Conservation (phyloP, 306 rosid species). For the Alnus rubra region DNA sequence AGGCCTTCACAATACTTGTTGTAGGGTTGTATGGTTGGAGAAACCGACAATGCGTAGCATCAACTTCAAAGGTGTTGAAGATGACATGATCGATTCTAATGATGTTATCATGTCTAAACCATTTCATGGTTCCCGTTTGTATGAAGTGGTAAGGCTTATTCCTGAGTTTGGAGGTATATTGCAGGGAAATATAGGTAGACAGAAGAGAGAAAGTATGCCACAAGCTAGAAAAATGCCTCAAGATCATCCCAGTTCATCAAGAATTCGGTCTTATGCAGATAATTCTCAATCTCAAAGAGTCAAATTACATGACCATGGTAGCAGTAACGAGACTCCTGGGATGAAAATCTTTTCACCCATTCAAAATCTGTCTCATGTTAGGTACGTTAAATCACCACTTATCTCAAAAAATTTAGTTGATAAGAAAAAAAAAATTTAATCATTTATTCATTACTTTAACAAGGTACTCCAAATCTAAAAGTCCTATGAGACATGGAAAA, state of each 20-base stretch:
- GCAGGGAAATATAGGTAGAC: constrained; percentile 7
- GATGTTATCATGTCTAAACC: constrained; percentile 54
- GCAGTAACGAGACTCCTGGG: constrained; percentile 5
- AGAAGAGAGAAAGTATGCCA: not conserved
- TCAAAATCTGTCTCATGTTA: not conserved
- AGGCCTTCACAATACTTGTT: constrained; percentile 21
- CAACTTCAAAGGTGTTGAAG: constrained; percentile 12
- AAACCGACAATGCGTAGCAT: constrained; percentile 31
- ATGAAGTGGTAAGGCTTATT: constrained; percentile 52
- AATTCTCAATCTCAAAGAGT: constrained; percentile 9
- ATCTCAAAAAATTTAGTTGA: too few relatives aligned
- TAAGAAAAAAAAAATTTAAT: too few relatives aligned
- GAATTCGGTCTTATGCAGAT: not conserved
- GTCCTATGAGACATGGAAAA: not conserved
- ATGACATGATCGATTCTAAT: too few relatives aligned
- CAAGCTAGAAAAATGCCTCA: not conserved
- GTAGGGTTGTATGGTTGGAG: constrained; percentile 69
- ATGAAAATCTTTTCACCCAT: constrained; percentile 15
- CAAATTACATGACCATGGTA: constrained; percentile 7
- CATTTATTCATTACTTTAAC: not conserved
- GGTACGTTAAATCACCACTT: too few relatives aligned
- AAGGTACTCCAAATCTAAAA: constrained; percentile 18
- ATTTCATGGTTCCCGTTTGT: constrained; percentile 63
- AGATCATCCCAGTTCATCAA: constrained; percentile 16
- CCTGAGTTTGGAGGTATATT: constrained; percentile 63